A percentile compares a stretch with the other conserved stretches of the same genome.
phyloP scores from a whole-genome alignment of 345 rosid genomes.

The Erodium maritimum region DNA sequence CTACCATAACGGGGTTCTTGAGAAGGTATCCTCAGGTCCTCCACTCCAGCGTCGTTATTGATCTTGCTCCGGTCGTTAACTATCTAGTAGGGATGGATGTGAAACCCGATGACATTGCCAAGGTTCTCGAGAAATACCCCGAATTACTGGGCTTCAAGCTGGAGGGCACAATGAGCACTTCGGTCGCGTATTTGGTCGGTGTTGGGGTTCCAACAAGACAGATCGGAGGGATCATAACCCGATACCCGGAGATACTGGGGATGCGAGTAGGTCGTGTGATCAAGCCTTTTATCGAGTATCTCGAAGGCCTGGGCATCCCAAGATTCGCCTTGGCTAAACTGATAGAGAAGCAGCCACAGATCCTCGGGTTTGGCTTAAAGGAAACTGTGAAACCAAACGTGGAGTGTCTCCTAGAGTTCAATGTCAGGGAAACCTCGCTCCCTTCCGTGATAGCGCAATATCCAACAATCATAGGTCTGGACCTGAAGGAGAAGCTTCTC shows the following conservation, averaged over 20 bases:
- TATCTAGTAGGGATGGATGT: slow-evolving; percentile 89
- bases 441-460: slow-evolving; percentile 77
- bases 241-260: slow-evolving; percentile 76
- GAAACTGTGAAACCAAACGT: slow-evolving; percentile 51
- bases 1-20: slow-evolving; percentile 59
- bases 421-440: slow-evolving; percentile 44
- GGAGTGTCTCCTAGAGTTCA: slow-evolving; percentile 36
- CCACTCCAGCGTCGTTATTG: slow-evolving; percentile 80
- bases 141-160: slow-evolving; percentile 77
- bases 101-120: slow-evolving; percentile 59
- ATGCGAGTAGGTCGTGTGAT: slow-evolving; percentile 81
- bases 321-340: slow-evolving; percentile 76
- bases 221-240: slow-evolving; percentile 59
- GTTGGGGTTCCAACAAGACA: slow-evolving; percentile 75
- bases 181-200: slow-evolving; percentile 69
- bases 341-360: slow-evolving; percentile 74
- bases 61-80: slow-evolving; percentile 83
- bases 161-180: slow-evolving; percentile 85
- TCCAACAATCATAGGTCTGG: slow-evolving; percentile 73
- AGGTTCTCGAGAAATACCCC: slow-evolving; percentile 81
- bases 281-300: slow-evolving; percentile 80
- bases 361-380: slow-evolving; percentile 58
- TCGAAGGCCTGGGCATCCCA: slow-evolving; percentile 57
- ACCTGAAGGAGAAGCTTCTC: slow-evolving; percentile 52
- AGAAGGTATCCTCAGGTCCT: slow-evolving; percentile 85